Conservation (phyloP, 371 early-diverging fungal species). For the Mucor saturninus region DNA sequence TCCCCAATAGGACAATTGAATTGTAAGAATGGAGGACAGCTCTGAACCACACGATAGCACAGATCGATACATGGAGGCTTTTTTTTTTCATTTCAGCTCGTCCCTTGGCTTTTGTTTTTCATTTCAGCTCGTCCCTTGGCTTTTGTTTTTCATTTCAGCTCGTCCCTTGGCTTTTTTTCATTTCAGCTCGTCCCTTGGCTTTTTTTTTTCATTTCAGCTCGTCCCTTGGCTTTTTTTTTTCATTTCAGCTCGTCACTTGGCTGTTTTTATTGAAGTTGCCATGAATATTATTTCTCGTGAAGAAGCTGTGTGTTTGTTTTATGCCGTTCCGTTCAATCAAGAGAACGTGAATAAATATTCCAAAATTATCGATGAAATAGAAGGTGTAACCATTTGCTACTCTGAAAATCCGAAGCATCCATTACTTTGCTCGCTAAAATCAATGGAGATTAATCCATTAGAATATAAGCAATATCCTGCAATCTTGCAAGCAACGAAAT, state of each 20-base stretch:
- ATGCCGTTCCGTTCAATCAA: constrained; percentile 25
- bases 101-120: too few species aligned
- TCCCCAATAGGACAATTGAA: too few species aligned
- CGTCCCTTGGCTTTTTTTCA: too few species aligned
- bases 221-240: too few species aligned
- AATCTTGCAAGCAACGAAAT: constrained; percentile 11
- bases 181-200: too few species aligned
- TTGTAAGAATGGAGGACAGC: too few species aligned
- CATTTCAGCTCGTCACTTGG: not conserved
- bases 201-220: too few species aligned
- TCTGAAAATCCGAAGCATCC: constrained; percentile 16
- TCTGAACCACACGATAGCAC: too few species aligned
- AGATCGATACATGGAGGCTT: too few species aligned
- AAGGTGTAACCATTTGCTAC: constrained; percentile 19
- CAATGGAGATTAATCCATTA: constrained; percentile 12
- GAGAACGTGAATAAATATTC: constrained; percentile 14
- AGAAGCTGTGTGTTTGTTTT: constrained; percentile 23
- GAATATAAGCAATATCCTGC: constrained; percentile 21
- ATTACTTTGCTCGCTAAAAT: constrained; percentile 21
- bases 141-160: too few species aligned
- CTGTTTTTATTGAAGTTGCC: not conserved
- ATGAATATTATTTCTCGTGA: constrained; percentile 23
- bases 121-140: too few species aligned
- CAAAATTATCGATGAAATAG: constrained; percentile 19
- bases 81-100: too few species aligned